These are phyloP conservation scores for Xylaria sp. DNA, from an alignment of 2,329 filamentous ascomycete species.

Conservation along the genomic window DNA sequence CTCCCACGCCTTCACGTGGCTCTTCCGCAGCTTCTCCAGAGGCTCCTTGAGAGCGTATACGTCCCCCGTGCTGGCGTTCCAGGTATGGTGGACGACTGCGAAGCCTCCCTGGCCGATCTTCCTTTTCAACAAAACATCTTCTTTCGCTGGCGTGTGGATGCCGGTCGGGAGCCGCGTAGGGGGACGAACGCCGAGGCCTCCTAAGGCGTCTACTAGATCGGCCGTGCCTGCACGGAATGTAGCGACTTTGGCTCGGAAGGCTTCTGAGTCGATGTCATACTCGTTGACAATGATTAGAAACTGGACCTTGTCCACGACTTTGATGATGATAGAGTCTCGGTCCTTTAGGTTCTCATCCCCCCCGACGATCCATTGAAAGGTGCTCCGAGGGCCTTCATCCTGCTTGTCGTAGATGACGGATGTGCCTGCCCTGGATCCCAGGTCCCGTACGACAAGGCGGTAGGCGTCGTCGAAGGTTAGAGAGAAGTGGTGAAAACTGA, in stretches of 20 bases:
- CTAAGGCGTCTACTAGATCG: neutral
- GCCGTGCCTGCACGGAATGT: no score
- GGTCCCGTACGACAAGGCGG: slow-evolving; percentile 19
- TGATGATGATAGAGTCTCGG: no score
- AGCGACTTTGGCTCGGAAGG: no score
- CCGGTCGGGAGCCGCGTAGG: neutral
- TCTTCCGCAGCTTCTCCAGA: neutral
- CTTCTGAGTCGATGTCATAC: no score
- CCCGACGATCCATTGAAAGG: no score
- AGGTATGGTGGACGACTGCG: neutral
- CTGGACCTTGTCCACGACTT: no score
- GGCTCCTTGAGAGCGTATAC: slow-evolving; percentile 7
- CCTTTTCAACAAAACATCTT: neutral
- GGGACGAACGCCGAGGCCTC: neutral
- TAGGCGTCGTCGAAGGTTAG: slow-evolving; percentile 19
- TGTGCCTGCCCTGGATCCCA: slow-evolving; percentile 3
- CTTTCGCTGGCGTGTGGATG: neutral
- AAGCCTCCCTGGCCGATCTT: slow-evolving; percentile 10
- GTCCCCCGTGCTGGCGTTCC: slow-evolving; percentile 16
- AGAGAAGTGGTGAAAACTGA: slow-evolving; percentile 20
- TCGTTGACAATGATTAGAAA: no score
- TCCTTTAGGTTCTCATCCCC: no score
- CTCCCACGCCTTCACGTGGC: neutral
- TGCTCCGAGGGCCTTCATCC: neutral
- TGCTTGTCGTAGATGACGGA: slow-evolving; percentile 1